Percentiles rank a stretch among this genome's conserved stretches.
Evolutionary conservation across 2,329 filamentous ascomycete genomes (phyloP).

Genomic region (Chaetomium olivaceum): DNA sequence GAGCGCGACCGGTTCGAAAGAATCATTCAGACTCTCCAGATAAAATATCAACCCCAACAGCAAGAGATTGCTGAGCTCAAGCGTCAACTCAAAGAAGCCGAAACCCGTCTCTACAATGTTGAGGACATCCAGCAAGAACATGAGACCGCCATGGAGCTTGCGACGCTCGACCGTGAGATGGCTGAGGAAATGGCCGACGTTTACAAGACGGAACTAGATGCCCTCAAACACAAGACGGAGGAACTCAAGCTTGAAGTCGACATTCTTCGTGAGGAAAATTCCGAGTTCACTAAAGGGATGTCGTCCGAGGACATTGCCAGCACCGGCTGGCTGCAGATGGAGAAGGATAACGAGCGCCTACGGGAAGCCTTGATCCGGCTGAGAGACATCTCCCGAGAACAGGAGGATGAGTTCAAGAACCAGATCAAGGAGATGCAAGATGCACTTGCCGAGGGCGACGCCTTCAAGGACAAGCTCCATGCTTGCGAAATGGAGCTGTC

Average conservation of each 20-base stretch:
- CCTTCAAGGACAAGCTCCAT: slow-evolving; percentile 68
- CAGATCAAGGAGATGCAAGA: slow-evolving; percentile 72
- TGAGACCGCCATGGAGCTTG: slow-evolving; percentile 81
- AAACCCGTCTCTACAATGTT: slow-evolving; percentile 66
- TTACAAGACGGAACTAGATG: slow-evolving; percentile 76
- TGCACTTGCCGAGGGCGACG: slow-evolving; percentile 67
- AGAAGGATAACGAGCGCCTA: slow-evolving; percentile 83
- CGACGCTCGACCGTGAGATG: slow-evolving; percentile 90
- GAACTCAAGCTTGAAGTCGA: slow-evolving; percentile 88
- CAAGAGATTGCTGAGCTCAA: slow-evolving; percentile 76
- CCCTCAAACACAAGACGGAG: slow-evolving; percentile 72
- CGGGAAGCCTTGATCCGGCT: slow-evolving; percentile 81
- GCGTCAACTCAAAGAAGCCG: slow-evolving; percentile 74
- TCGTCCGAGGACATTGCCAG: slow-evolving; percentile 83
- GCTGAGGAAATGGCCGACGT: slow-evolving; percentile 89
- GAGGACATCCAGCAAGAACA: slow-evolving; percentile 79
- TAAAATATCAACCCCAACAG: slow-evolving; percentile 83
- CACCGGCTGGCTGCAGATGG: slow-evolving; percentile 87
- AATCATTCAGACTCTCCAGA: slow-evolving; percentile 87
- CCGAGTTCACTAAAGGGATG: slow-evolving; percentile 80
- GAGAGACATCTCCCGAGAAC: slow-evolving; percentile 82
- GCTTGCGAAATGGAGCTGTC: slow-evolving; percentile 71
- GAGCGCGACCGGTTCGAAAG: slow-evolving; percentile 77
- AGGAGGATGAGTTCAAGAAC: slow-evolving; percentile 75
- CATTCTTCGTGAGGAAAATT: slow-evolving; percentile 82